Evolutionary conservation across 192 early-diverging fungal genomes (phyloP).

Genomic region (Kappamyces sp.): DNA sequence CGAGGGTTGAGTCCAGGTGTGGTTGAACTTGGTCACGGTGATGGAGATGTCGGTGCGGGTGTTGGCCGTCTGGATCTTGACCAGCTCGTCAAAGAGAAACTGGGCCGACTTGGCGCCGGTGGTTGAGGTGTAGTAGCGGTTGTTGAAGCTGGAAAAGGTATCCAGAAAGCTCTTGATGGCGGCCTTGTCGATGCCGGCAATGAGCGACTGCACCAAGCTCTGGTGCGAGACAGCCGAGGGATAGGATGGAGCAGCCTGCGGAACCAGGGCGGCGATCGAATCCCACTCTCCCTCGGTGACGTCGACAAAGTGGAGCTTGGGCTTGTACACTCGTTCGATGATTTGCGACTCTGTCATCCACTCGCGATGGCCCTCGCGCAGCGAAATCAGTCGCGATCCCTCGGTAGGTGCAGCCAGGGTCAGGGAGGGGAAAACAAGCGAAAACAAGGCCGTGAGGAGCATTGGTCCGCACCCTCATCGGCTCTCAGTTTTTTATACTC

Average conservation of each 20-base stretch:
- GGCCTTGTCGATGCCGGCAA: neutral
- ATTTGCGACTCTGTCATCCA: constrained; percentile 18
- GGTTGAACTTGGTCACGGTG: too few relatives aligned
- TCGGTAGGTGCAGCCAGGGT: too few relatives aligned
- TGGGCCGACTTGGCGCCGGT: constrained; percentile 60
- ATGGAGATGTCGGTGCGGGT: neutral
- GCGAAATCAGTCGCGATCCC: constrained; percentile 13
- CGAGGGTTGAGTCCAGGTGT: too few relatives aligned
- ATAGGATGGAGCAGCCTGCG: neutral
- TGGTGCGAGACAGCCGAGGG: neutral
- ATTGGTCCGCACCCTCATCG: too few relatives aligned
- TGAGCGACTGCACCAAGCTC: neutral
- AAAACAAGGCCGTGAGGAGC: too few relatives aligned
- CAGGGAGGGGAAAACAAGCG: too few relatives aligned
- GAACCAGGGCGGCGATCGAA: neutral
- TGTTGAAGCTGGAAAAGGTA: neutral
- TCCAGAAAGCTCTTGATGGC: neutral
- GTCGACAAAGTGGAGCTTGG: neutral
- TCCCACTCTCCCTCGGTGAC: neutral
- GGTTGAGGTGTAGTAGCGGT: constrained; percentile 55
- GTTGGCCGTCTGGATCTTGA: neutral
- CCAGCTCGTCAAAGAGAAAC: constrained; percentile 57
- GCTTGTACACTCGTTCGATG: neutral
- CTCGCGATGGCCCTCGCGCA: constrained; percentile 10
- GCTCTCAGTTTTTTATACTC: too few relatives aligned